These are phyloP conservation scores for Copromyces sp. DNA, from an alignment of 495 filamentous ascomycete species.

Conservation along the genomic window DNA sequence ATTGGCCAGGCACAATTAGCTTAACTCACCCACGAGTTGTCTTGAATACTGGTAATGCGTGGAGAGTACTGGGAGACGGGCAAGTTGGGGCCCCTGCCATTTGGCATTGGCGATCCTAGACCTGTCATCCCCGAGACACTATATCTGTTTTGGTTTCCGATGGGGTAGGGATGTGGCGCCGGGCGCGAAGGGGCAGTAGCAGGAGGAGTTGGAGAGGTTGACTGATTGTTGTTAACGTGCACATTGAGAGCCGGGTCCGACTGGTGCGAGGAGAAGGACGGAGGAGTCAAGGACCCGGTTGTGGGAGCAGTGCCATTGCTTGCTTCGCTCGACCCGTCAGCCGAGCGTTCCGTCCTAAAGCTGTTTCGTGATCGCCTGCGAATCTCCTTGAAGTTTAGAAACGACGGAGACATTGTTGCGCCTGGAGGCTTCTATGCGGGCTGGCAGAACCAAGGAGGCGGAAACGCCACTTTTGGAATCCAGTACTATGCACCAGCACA, in stretches of 20 bases:
- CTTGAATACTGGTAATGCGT: conserved; percentile 60
- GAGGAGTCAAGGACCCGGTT: conserved; percentile 36
- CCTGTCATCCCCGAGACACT: conserved; percentile 46
- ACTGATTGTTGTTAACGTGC: conserved; percentile 29
- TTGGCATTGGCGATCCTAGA: conserved; percentile 45
- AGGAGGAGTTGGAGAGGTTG: conserved; percentile 28
- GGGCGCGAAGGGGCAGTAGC: conserved; percentile 23
- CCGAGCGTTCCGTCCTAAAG: conserved; percentile 47
- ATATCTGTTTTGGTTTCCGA: conserved; percentile 27
- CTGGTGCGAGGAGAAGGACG: conserved; percentile 29
- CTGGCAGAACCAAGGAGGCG: not conserved
- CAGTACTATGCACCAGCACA: not conserved
- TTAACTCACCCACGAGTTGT: conserved; percentile 67
- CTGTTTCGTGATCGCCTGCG: conserved; percentile 62
- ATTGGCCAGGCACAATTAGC: not conserved
- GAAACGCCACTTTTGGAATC: not conserved
- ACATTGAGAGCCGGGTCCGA: conserved; percentile 40
- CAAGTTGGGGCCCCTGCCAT: conserved; percentile 39
- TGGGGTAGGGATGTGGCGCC: conserved; percentile 33
- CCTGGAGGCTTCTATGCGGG: not conserved
- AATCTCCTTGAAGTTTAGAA: conserved; percentile 60
- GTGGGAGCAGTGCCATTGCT: conserved; percentile 35
- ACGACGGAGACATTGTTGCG: conserved; percentile 43
- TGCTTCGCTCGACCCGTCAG: conserved; percentile 41
- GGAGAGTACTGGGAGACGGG: conserved; percentile 70